These are phyloP conservation scores for Amborella trichopoda DNA, from an alignment of 164 flowering plant species.

Conservation along the genomic window DNA sequence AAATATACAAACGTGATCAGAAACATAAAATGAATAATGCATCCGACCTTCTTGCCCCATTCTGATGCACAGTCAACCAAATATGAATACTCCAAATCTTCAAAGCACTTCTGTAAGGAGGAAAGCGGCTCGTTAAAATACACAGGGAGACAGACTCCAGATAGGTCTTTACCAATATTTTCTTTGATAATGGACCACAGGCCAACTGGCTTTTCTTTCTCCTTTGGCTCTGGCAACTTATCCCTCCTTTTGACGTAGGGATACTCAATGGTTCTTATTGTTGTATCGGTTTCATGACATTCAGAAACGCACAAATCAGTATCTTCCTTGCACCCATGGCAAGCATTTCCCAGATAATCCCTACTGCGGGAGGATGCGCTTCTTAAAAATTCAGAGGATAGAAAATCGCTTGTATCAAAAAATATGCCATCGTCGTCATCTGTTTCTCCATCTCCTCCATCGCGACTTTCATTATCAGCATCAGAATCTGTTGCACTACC, in stretches of 20 bases:
- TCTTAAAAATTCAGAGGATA: conserved; percentile 68
- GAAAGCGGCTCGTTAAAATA: conserved; percentile 98
- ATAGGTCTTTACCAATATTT: conserved; percentile 92
- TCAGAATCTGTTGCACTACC: conserved; percentile 79
- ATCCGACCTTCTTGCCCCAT: conserved; percentile 96
- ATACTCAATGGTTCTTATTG: conserved; percentile 41
- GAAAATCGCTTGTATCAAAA: conserved; percentile 81
- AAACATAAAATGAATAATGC: conserved; percentile 8
- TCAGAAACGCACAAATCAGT: conserved; percentile 40
- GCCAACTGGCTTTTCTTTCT: conserved; percentile 93
- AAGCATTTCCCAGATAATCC: conserved; percentile 20
- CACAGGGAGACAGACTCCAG: conserved; percentile 98
- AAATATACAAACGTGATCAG: too few relatives aligned
- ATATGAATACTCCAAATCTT: conserved; percentile 92
- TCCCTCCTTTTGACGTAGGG: conserved; percentile 81
- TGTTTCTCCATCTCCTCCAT: conserved; percentile 77
- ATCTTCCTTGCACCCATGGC: too few relatives aligned
- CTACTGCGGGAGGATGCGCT: conserved; percentile 75
- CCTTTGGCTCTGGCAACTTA: conserved; percentile 91
- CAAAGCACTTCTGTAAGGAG: conserved; percentile 94
- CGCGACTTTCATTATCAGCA: conserved; percentile 81
- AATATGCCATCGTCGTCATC: conserved; percentile 82
- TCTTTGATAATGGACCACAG: conserved; percentile 97
- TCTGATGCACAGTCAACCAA: conserved; percentile 84
- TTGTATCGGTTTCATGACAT: conserved; percentile 29